phyloP scores from a whole-genome alignment of 1,284 basidiomycete species.

The Ganoderma sinense region DNA sequence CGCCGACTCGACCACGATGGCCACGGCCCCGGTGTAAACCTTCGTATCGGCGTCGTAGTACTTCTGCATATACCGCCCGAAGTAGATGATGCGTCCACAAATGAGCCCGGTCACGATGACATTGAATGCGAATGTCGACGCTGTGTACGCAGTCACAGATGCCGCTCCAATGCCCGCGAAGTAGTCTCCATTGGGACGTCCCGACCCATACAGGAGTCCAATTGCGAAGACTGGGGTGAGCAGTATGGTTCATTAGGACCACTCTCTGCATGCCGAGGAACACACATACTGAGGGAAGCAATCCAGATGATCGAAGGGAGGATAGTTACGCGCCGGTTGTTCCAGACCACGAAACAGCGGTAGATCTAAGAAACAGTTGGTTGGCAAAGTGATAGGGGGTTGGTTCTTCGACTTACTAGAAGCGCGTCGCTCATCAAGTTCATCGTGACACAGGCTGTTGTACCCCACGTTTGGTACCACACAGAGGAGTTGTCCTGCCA shows the following conservation, averaged over 20 bases:
- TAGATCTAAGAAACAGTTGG: conserved; percentile 13
- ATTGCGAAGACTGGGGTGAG: conserved; percentile 22
- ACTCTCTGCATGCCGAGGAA: neutral
- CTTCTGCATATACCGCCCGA: conserved; percentile 17
- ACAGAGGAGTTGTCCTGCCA: conserved; percentile 18
- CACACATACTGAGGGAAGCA: conserved; percentile 23
- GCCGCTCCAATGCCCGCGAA: conserved; percentile 25
- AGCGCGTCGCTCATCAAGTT: conserved; percentile 34
- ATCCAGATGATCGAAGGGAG: conserved; percentile 28
- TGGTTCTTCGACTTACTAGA: conserved; percentile 22
- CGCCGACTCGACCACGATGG: conserved; percentile 33
- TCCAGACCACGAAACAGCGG: conserved; percentile 33
- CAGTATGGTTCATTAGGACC: neutral
- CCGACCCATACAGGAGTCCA: conserved; percentile 29
- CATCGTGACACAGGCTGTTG: conserved; percentile 20
- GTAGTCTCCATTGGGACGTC: conserved; percentile 30
- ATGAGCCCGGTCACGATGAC: conserved; percentile 31
- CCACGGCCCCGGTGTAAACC: conserved; percentile 27
- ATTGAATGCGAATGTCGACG: conserved; percentile 32
- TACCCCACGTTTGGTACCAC: conserved; percentile 33
- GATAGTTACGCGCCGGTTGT: conserved; percentile 20
- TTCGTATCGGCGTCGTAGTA: conserved; percentile 1
- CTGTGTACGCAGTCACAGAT: conserved; percentile 30
- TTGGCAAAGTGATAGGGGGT: too few relatives aligned
- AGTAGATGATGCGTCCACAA: conserved; percentile 25